A percentile compares a stretch with the other conserved stretches of the same genome.
phyloP scores from a whole-genome alignment of 768 basidiomycete species.

The Leccinum subgranulosum region DNA sequence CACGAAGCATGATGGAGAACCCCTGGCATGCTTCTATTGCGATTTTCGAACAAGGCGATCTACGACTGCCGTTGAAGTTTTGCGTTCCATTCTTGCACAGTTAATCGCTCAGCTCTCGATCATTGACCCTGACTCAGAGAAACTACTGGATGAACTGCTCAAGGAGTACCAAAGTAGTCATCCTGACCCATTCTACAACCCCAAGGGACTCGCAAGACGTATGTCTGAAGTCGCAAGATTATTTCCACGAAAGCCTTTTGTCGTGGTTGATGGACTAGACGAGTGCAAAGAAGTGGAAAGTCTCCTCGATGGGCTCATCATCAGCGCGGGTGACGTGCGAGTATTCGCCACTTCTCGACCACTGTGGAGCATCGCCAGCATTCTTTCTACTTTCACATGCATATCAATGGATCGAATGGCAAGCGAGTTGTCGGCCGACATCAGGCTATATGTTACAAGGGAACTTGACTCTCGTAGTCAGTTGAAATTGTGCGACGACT shows the following conservation, averaged over 20 bases:
- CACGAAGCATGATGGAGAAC: not conserved
- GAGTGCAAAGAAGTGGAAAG: conserved; percentile 14
- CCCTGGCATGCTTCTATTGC: conserved; percentile 21
- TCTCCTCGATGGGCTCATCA: conserved; percentile 12
- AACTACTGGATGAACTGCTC: conserved; percentile 4
- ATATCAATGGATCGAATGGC: conserved; percentile 9
- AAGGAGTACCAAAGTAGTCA: not conserved
- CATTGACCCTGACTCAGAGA: not conserved
- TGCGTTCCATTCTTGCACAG: conserved; percentile 21
- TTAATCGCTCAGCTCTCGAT: not conserved
- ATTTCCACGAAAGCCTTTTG: conserved; percentile 1
- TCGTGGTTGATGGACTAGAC: conserved; percentile 22
- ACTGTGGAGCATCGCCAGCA: not conserved
- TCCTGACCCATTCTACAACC: not conserved
- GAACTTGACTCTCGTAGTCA: conserved; percentile 8
- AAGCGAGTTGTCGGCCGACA: conserved; percentile 7
- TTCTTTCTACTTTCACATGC: conserved; percentile 2
- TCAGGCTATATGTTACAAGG: conserved; percentile 2
- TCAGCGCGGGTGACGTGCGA: not conserved
- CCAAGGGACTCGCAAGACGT: not conserved
- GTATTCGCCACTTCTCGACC: conserved; percentile 12
- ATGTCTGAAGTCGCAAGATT: not conserved
- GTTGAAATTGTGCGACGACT: not conserved
- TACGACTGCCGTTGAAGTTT: conserved; percentile 9
- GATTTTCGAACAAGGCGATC: conserved; percentile 13